Evolutionary conservation across 1,284 basidiomycete species (phyloP).

Genomic region (Sporisorium exsertum): DNA sequence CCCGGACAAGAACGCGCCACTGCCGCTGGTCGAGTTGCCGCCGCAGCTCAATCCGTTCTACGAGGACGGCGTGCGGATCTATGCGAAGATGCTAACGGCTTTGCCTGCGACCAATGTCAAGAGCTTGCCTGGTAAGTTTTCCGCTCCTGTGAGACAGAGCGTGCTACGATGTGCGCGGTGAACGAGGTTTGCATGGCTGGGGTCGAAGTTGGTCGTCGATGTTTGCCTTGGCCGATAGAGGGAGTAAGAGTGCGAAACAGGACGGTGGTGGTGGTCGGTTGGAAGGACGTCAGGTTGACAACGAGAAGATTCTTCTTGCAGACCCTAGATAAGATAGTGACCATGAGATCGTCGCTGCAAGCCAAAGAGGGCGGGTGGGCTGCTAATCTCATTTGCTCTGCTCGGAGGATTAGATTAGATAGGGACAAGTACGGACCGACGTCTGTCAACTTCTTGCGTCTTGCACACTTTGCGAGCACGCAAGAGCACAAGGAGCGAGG

Average conservation of each 20-base stretch:
- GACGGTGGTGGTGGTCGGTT: neutral
- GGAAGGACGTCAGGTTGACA: neutral
- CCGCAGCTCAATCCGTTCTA: constrained; percentile 41
- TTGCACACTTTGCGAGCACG: constrained; percentile 4
- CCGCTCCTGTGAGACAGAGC: neutral
- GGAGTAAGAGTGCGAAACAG: neutral
- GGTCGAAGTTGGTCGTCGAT: neutral
- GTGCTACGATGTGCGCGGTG: neutral
- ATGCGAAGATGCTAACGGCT: constrained; percentile 51
- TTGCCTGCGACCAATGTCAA: constrained; percentile 54
- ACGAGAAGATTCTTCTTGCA: constrained; percentile 8
- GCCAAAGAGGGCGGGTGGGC: neutral
- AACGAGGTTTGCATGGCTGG: too few species aligned
- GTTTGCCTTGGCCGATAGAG: neutral
- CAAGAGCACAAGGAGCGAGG: constrained; percentile 1
- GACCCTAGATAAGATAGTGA: constrained; percentile 38
- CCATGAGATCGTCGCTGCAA: too few species aligned
- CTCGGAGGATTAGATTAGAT: constrained; percentile 15
- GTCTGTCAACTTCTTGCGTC: constrained; percentile 14
- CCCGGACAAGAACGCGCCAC: constrained; percentile 45
- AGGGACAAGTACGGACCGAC: neutral
- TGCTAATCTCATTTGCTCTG: neutral
- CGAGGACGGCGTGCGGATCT: constrained; percentile 46
- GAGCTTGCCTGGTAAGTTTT: constrained; percentile 51
- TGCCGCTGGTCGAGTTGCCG: constrained; percentile 51